Evolutionary conservation across 1,139 yeast genomes (phyloP), one percentile per base, ranked within the genome.

Genomic region (Debaryomyces robertsiae): DNA sequence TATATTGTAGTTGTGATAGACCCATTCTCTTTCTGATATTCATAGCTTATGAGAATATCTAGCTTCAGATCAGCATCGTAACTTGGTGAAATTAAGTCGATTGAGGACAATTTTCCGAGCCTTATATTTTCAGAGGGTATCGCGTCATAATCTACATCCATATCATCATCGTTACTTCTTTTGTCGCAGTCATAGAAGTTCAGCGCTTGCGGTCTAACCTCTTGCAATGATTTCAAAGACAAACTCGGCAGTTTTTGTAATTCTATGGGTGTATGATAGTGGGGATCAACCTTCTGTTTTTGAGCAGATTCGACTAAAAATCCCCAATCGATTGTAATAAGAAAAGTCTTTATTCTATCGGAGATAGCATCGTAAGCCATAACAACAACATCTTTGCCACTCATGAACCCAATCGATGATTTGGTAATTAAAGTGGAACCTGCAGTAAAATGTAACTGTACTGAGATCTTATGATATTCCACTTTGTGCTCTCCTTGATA

Each of bases 401-500:
- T 65, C 7, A 72, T 62, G 47, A 81, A 82, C 17, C 87, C 90
- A 45, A 86, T 74, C 10, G 83, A 65, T 0, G 87, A 85, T 32
- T 70, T 67, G 1, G 75, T 61, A 16, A 77, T 57, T 17, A 51
- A 49, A 4, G 52, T 47, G 27, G 30, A 45, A 5, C 48, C 53
- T 18, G 65, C 65, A 18, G 30, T 30, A 19, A 46, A 42, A 32
- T 49, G 48, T 31, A 73, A 52, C 27, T 49, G 45, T 0, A 50
- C 32, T 2, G 62, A 43, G 0, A 64, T 50, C 46, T 69, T 73
- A 44, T 70, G 70, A 53, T 79, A 81, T 45, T 81, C 86, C 10
- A 79, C 74, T 40, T 78, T 75, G 52, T 77, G 82, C 46, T 78
- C 83, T 13, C 82, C 80, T 53, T 82, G 89, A 54, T 77, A 80